These are phyloP conservation scores for Ceratocystis destructans DNA, from an alignment of 2,329 filamentous ascomycete species.

Conservation along the genomic window DNA sequence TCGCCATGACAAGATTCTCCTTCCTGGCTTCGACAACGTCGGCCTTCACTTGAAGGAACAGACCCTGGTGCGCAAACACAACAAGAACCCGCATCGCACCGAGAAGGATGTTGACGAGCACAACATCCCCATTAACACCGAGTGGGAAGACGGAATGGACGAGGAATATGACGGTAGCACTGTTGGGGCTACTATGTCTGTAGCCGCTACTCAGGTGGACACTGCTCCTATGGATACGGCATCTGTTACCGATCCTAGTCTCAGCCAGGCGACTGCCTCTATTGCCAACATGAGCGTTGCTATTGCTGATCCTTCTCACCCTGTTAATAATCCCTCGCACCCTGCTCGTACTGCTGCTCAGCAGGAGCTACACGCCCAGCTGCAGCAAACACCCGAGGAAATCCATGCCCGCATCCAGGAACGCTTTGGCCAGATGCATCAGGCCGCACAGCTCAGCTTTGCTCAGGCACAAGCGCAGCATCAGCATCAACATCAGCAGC, in stretches of 20 bases:
- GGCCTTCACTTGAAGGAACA: conserved; percentile 38
- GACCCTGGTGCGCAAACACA: conserved; percentile 28
- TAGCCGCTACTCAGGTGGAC: not conserved
- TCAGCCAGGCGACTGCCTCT: conserved; percentile 12
- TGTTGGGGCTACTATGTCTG: not conserved
- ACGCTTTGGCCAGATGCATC: conserved; percentile 16
- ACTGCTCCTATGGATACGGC: conserved; percentile 11
- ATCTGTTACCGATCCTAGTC: conserved; percentile 15
- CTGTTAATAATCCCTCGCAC: conserved; percentile 7
- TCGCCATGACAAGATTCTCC: conserved; percentile 32
- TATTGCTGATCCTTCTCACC: conserved; percentile 10
- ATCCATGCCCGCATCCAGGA: conserved; percentile 16
- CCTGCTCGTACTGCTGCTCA: conserved; percentile 10
- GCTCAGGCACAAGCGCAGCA: not conserved
- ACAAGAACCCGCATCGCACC: conserved; percentile 37
- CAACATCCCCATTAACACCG: conserved; percentile 30
- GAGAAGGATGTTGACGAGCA: conserved; percentile 34
- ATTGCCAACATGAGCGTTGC: conserved; percentile 11
- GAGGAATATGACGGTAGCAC: conserved; percentile 15
- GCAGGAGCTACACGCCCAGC: conserved; percentile 12
- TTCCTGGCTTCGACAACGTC: conserved; percentile 37
- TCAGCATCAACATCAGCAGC: too few relatives aligned
- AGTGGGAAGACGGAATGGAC: conserved; percentile 18
- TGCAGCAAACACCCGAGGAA: conserved; percentile 13
- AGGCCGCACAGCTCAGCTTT: conserved; percentile 10